Base-by-base conservation (phyloP, 1,284 basidiomycete species). In the Ganoderma meredithae region DNA sequence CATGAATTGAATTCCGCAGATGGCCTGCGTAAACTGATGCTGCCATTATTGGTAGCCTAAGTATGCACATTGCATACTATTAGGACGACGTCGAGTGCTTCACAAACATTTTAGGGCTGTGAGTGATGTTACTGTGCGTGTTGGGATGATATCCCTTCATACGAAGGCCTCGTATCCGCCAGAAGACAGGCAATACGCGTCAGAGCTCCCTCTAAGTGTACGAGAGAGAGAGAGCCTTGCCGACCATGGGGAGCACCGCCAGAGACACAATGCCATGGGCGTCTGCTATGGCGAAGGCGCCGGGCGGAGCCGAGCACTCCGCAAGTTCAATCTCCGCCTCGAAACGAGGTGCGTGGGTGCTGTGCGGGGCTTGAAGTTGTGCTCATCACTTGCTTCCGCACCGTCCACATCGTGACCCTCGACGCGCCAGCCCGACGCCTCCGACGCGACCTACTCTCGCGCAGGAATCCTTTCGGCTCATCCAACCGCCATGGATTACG, bases 371-470 rank as follows among this genome's bases (percentile, higher is more conserved):
- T 25, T 10, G 31, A 31, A 31, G 31, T 5, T 31, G 49, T 17
- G 15, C 7, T 64, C 66, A 56, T 61, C 69, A 67, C 58, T 67
- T 55, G 63, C 64, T 59, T 65, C 65, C 59, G 58, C 69, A 71
- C 69, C 68, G 67, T 74, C 68, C 62, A 60, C 63, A 60, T 66
- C 67, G 41, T 62, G 67, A 69, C 71, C 71, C 71, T 76, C 76
- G 62, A 65, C 72, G 69, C 66, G 69, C 63, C 69, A 71, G 69
- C 75, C 77, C 77, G 88, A 89, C 88, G 73, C 75, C 68, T 62
- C 47, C 69, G 36, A 64, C 69, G 67, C 66, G 68, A 60, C 69
- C 68, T n/a, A 17, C 39, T 27, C 60, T 47, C 62, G 68, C 66
- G 60, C 33, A 44, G 55, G 58, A 63, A 15, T 25, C 33, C 43